Evolutionary conservation across 495 filamentous ascomycete species (phyloP), one percentile per base, ranked within the genome.

Genomic region (Glonium stellatum): DNA sequence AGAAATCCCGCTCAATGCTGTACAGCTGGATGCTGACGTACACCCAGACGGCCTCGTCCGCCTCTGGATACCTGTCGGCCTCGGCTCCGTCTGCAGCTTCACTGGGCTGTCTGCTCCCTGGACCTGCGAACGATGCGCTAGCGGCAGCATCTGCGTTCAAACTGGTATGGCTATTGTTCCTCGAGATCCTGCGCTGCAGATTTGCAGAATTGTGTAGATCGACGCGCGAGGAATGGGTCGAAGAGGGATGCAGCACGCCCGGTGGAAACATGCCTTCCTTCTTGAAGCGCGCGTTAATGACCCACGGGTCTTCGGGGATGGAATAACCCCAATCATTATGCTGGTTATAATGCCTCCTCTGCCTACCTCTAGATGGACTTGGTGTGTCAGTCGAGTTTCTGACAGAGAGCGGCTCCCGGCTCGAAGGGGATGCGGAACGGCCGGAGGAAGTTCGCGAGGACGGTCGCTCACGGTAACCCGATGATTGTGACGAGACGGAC

Each of bases 21-120:
- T 98, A 98, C 31, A 98, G 84, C 71, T 98, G 93, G 58, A 98
- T 95, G 55, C 93, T 91, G 71, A 97, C 84, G 67, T 95, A 92
- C 62, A 97, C 90, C 62, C 82, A 86, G 22, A 88, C 80, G 50
- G 81, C 80, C 54, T 87, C 65, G 68, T 76, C 61, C 13, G 70
- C 55, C 3, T 54, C 34, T 1, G 62, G 65, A 44, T 60, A 62
- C 8, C 46, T 44, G n/a, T 31, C 23, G 15, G 31, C 35, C n/a
- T n/a, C 31, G 25, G 12, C 46, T 41, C 22, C 41, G 22, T 34
- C 25, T 15, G 52, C 23, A n/a, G 37, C 47, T 12, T 15, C 12
- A 31, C 27, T 6, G 27, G 2, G 27, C 27, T 31, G 27, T 31
- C 27, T 6, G 27, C 27, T 31, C 27, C 34, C 11, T 27, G n/a